Base-by-base conservation (phyloP, 140 eudicot species). In the Stevia rebaudiana region DNA sequence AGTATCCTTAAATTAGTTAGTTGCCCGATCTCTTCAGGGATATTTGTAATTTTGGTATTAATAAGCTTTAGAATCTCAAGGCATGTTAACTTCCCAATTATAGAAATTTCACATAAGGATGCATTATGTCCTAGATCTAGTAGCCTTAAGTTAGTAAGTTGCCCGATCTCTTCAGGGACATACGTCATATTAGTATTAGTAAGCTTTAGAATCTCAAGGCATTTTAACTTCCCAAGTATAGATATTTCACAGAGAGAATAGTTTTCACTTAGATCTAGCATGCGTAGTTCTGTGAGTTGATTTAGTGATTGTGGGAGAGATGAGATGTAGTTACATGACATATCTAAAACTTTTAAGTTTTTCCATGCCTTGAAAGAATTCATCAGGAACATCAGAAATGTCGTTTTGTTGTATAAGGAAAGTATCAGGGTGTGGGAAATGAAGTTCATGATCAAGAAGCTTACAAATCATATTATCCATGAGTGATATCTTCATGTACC, bases 391-490 rank as follows among this genome's bases (percentile, higher is more conserved):
- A 12, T 4, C 7, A 12, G 13, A n/a, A 4, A 41, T 11, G 0
- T 9, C 6, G 40, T 49, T 50, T 7, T 6, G 4, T 28, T 46
- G 36, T 33, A 71, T 21, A 56, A 47, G 50, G 18, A 77, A 59
- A 15, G 59, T 18, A 39, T 71, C 61, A 36, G 77, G 75, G 46
- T 43, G 73, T 33, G 72, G 77, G 53, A 47, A 77, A 11, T 19
- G 15, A 46, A 70, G 36, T 7, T 64, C 43, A 4, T 31, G 16
- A 13, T 58, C 39, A 8, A 75, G 69, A 65, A 73, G 59, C 63
- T 67, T 15, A 10, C 7, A 4, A 4, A 47, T 23, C 5, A 3
- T 37, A 24, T 42, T 42, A 0, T 10, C 3, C n/a, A 43, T 31
- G 7, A 76, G 43, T 7, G 80, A 67, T 18, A 69, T 63, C 15